phyloP scores from a whole-genome alignment of 1,139 yeast species.

The Taphrina deformans region DNA sequence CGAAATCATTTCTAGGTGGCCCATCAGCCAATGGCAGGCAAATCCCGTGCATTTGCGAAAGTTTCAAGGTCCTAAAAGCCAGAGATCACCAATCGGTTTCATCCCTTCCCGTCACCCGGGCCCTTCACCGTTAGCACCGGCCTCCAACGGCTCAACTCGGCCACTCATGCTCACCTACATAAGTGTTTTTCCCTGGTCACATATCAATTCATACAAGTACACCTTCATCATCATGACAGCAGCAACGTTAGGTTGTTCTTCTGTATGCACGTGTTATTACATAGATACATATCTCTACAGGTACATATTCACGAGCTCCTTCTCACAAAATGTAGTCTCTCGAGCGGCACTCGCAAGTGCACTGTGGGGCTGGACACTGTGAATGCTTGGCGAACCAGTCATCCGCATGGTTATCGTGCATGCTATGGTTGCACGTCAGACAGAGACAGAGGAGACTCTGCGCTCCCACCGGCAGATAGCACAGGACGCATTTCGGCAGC shows the following conservation, averaged over 20 bases:
- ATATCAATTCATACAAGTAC: too few relatives aligned
- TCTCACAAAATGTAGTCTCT: background rate
- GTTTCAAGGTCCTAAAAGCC: constrained; percentile 3
- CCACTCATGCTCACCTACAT: too few relatives aligned
- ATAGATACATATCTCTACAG: too few relatives aligned
- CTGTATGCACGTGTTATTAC: too few relatives aligned
- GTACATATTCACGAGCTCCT: too few relatives aligned
- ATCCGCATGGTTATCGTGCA: constrained; percentile 92
- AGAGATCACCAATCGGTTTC: constrained; percentile 1
- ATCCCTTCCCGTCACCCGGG: background rate
- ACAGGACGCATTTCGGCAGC: constrained; percentile 73
- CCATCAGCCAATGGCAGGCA: constrained; percentile 6
- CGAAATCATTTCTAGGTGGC: constrained; percentile 9
- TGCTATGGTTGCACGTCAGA: constrained; percentile 85
- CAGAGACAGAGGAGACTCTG: constrained; percentile 67
- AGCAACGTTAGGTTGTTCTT: too few relatives aligned
- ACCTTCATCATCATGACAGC: too few relatives aligned
- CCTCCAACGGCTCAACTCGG: too few relatives aligned
- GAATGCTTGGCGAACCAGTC: constrained; percentile 90
- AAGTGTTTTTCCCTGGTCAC: too few relatives aligned
- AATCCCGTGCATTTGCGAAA: constrained; percentile 20
- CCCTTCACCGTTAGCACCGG: too few relatives aligned
- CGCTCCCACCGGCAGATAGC: constrained; percentile 74
- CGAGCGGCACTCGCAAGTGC: constrained; percentile 54
- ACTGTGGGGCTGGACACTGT: constrained; percentile 93